Evolutionary conservation across 805 yeast genomes (phyloP).

Genomic region (Monosporozyma solicola): DNA sequence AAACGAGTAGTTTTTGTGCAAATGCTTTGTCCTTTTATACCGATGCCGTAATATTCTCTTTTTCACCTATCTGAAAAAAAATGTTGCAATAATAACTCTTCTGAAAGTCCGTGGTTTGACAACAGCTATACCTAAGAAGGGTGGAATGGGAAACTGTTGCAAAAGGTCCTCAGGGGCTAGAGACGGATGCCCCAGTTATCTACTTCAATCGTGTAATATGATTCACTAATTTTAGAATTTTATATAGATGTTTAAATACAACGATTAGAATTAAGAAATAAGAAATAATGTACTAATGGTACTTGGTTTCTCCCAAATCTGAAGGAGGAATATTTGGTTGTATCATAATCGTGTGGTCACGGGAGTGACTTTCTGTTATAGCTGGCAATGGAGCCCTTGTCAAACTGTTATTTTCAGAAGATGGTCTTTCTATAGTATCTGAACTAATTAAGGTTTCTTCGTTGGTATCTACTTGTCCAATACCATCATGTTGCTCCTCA

Average conservation of each 20-base stretch:
- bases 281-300: neutral
- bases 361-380: neutral
- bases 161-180: neutral
- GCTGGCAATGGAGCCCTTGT: neutral
- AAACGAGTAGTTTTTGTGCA: neutral
- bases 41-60: neutral
- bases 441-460: neutral
- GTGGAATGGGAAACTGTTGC: too few species aligned
- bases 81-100: neutral
- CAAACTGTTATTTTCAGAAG: neutral
- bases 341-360: neutral
- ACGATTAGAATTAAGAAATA: neutral
- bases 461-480: constrained; percentile 2
- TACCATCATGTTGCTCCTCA: neutral
- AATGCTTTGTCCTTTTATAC: neutral
- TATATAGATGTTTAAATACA: neutral
- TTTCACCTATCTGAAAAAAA: neutral
- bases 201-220: too few species aligned
- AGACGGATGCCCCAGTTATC: too few species aligned
- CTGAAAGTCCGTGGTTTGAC: neutral
- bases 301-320: neutral
- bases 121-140: neutral
- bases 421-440: neutral
- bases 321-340: neutral
- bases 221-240: too few species aligned